phyloP scores from a whole-genome alignment of 352 stramenopile species.

The Salisapilia sapeloensis region DNA sequence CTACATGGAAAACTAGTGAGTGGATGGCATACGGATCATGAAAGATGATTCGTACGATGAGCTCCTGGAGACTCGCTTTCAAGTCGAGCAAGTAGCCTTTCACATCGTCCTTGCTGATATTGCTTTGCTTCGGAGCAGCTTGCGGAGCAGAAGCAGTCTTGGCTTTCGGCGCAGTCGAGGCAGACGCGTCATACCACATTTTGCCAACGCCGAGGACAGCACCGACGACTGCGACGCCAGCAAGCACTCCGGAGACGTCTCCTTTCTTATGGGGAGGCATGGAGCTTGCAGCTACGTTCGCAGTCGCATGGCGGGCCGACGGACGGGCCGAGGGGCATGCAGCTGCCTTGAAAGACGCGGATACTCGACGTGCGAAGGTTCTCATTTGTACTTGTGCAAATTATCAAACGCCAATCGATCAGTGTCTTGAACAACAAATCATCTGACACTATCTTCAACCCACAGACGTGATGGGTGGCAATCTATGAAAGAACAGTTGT shows the following conservation, averaged over 20 bases:
- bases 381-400: too few species aligned
- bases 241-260: conserved; percentile 51
- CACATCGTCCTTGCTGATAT: conserved; percentile 44
- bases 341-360: too few species aligned
- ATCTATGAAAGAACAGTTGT: too few species aligned
- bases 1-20: conserved; percentile 8
- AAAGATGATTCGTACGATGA: conserved; percentile 30
- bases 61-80: conserved; percentile 28
- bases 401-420: too few species aligned
- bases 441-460: too few species aligned
- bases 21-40: not conserved
- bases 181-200: conserved; percentile 75
- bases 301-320: too few species aligned
- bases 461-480: too few species aligned
- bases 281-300: too few species aligned
- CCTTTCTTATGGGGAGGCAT: too few species aligned
- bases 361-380: too few species aligned
- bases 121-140: conserved; percentile 12
- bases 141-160: not conserved
- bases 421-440: too few species aligned
- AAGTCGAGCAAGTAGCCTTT: conserved; percentile 59
- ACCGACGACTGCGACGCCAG: conserved; percentile 44
- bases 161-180: conserved; percentile 5
- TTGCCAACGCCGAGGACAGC: conserved; percentile 58
- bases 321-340: too few species aligned